A percentile compares a stretch with the other conserved stretches of the same genome.
phyloP scores from a whole-genome alignment of 2,329 filamentous ascomycete genomes.

The Trichoderma sp. region DNA sequence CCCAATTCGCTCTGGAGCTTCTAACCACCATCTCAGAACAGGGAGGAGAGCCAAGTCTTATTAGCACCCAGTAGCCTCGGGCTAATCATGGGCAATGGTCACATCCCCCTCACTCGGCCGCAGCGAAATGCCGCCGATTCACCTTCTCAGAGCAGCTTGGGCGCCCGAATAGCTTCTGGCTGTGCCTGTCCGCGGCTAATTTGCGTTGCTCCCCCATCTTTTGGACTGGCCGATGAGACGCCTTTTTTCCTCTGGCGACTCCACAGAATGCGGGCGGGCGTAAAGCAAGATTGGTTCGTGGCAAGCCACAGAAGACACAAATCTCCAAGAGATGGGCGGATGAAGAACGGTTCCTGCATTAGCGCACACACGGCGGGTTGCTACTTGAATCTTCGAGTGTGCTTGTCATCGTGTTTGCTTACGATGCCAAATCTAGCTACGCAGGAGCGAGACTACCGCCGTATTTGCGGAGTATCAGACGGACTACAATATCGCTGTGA shows the following conservation, averaged over 20 bases:
- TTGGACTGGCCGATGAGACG: not conserved
- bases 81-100: slow-evolving; percentile 5
- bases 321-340: slow-evolving; percentile 15
- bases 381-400: not conserved
- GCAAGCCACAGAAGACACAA: slow-evolving; percentile 1
- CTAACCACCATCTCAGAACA: not conserved
- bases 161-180: not conserved
- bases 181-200: not conserved
- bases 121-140: slow-evolving; percentile 13
- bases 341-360: slow-evolving; percentile 29
- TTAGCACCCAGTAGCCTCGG: slow-evolving; percentile 2
- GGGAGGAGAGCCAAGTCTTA: not conserved
- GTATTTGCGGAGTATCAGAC: not conserved
- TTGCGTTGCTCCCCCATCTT: slow-evolving; percentile 1
- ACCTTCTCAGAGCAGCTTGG: slow-evolving; percentile 19
- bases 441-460: not conserved
- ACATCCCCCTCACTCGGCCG: not conserved
- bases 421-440: not conserved
- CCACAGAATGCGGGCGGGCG: slow-evolving; percentile 11
- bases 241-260: not conserved
- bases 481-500: not conserved
- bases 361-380: slow-evolving; percentile 19
- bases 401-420: not conserved
- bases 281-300: slow-evolving; percentile 3
- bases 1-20: not conserved